Base-by-base conservation (phyloP, 1,139 yeast species). In the Ogataea hybrid region DNA sequence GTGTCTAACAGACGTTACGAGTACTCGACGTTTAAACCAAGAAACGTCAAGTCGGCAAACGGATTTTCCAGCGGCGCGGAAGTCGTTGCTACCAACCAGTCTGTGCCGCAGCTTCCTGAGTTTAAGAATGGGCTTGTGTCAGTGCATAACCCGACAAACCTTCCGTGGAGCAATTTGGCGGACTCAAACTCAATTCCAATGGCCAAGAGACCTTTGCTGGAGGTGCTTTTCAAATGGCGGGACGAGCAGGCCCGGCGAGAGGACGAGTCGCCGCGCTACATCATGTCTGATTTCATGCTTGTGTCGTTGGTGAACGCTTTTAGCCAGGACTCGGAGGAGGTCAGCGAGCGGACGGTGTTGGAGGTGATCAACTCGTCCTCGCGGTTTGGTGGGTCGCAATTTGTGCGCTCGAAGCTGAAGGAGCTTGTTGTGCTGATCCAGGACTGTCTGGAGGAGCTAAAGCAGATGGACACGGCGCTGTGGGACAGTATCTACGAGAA, bases 1-100 rank as follows among this genome's bases (percentile, higher is more conserved):
- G 95, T 88, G 10, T 95, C 97, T 1, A 70, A 72, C 43, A 75
- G 89, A 61, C 73, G 95, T 52, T 92, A 87, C 59, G 97, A 90
- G 59, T 84, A 78, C 59, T 71, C 84, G 8, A 71, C 68, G 31
- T 84, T 62, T 60, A 73, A 81, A 54, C 88, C 90, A 5, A 54
- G 61, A 18, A 45, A 56, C n/a, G 52, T 58, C 15, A 49, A 62
- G 30, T 39, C 46, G 3, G 32, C 10, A 10, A 28, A 31, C 17
- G 41, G 46, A 3, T 31, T 34, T 27, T 32, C 39, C 25, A 47
- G 34, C 32, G 40, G 39, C 35, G 37, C 52, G 9, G 52, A 46
- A 16, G 63, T 59, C 30, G 59, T 59, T 7, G 44, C 54, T 10
- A 58, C 62, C 6, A 41, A 42, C 32, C 48, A 47, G 15, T 58